Evolutionary conservation across 805 yeast genomes (phyloP).

Genomic region (Torulaspora franciscae): DNA sequence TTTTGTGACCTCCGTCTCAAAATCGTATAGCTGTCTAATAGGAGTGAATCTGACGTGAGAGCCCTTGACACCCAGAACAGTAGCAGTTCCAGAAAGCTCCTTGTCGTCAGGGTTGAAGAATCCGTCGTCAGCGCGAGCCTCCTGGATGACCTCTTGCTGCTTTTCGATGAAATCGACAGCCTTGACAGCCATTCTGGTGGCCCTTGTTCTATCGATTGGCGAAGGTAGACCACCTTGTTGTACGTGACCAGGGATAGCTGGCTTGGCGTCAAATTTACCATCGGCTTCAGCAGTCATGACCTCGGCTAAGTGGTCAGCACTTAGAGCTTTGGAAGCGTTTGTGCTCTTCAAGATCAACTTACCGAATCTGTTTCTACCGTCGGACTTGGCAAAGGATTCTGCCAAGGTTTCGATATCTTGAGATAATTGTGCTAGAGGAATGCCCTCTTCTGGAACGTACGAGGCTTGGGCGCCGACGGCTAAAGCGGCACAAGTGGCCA

Average conservation of each 20-base stretch:
- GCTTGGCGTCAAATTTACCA: slow-evolving; percentile 67
- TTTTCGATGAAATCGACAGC: slow-evolving; percentile 65
- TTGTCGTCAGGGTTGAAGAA: slow-evolving; percentile 31
- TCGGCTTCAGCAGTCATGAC: slow-evolving; percentile 57
- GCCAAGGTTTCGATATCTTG: slow-evolving; percentile 60
- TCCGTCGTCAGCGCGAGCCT: slow-evolving; percentile 34
- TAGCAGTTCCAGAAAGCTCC: slow-evolving; percentile 51
- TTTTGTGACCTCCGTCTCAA: slow-evolving; percentile 70
- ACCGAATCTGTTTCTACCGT: slow-evolving; percentile 65
- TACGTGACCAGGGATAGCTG: slow-evolving; percentile 82
- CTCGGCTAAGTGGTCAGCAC: slow-evolving; percentile 65
- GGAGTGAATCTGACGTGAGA: slow-evolving; percentile 72
- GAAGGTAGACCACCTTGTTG: slow-evolving; percentile 81
- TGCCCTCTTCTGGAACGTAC: slow-evolving; percentile 70
- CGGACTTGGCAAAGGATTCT: slow-evolving; percentile 53
- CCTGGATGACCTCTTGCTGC: slow-evolving; percentile 26
- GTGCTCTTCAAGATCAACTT: slow-evolving; percentile 63
- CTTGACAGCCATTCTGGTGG: slow-evolving; percentile 64
- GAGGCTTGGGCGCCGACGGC: slow-evolving; percentile 71
- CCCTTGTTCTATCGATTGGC: slow-evolving; percentile 71
- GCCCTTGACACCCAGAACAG: slow-evolving; percentile 77
- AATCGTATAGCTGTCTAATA: slow-evolving; percentile 73
- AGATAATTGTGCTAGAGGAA: slow-evolving; percentile 54
- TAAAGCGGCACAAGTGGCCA: slow-evolving; percentile 64
- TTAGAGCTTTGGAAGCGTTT: slow-evolving; percentile 64